Evolutionary conservation across 257 asterid genomes (phyloP).

Genomic region (Paulownia fortunei): DNA sequence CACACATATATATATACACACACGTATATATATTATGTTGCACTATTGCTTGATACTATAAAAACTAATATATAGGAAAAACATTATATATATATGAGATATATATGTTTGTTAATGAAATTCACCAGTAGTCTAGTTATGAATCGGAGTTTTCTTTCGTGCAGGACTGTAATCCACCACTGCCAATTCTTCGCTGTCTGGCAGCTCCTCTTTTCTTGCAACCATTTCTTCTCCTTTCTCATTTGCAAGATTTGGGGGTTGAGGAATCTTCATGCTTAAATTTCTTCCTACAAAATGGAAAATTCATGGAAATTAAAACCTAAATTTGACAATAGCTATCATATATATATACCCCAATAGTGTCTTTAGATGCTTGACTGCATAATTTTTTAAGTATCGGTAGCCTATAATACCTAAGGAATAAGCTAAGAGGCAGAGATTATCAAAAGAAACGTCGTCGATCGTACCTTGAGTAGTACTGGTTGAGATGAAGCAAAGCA

Average conservation of each 20-base stretch:
- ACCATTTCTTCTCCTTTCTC: neutral
- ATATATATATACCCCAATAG: no score
- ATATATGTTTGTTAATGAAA: neutral
- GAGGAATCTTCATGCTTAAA: slow-evolving; percentile 16
- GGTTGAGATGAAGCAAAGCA: slow-evolving; percentile 35
- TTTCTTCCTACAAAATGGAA: slow-evolving; percentile 32
- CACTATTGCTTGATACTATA: no score
- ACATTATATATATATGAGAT: no score
- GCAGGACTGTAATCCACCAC: slow-evolving; percentile 42
- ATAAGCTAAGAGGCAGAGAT: no score
- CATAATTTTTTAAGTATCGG: neutral
- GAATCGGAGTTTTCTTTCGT: slow-evolving; percentile 45
- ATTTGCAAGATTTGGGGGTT: neutral
- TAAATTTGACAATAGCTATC: neutral
- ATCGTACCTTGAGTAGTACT: slow-evolving; percentile 31
- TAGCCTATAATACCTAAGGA: neutral
- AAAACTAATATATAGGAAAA: no score
- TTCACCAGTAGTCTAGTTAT: slow-evolving; percentile 30
- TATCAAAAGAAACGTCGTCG: neutral
- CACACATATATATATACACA: neutral
- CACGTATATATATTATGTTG: neutral
- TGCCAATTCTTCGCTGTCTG: slow-evolving; percentile 18
- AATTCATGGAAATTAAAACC: neutral
- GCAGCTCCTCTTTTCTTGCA: slow-evolving; percentile 26
- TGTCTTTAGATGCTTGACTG: no score